Evolutionary conservation across 2,329 filamentous ascomycete species (phyloP).

Genomic region (Chaetomium sp.): DNA sequence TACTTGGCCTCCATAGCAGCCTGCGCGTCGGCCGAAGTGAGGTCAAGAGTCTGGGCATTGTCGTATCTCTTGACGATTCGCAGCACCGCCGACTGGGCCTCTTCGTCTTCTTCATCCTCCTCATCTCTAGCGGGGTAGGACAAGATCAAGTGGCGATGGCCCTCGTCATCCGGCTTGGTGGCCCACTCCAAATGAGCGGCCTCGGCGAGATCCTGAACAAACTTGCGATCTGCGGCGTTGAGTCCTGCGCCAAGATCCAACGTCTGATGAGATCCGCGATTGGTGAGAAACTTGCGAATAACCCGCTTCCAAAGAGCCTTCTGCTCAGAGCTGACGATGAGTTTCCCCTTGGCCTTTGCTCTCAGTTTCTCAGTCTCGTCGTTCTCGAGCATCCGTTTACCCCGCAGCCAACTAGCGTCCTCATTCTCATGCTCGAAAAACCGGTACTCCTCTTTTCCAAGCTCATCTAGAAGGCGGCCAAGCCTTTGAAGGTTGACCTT

Average conservation of each 20-base stretch:
- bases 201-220: conserved; percentile 82
- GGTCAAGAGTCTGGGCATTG: conserved; percentile 80
- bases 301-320: conserved; percentile 77
- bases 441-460: conserved; percentile 86
- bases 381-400: conserved; percentile 76
- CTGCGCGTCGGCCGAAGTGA: conserved; percentile 77
- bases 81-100: conserved; percentile 77
- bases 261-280: conserved; percentile 60
- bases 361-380: conserved; percentile 61
- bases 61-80: conserved; percentile 90
- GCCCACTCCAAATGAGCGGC: conserved; percentile 60
- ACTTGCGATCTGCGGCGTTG: conserved; percentile 85
- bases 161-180: conserved; percentile 59
- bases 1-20: conserved; percentile 81
- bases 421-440: conserved; percentile 90
- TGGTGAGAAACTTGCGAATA: conserved; percentile 80
- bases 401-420: conserved; percentile 88
- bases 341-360: conserved; percentile 59
- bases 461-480: conserved; percentile 74
- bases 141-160: conserved; percentile 55
- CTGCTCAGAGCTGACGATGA: conserved; percentile 78
- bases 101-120: conserved; percentile 77
- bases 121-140: conserved; percentile 65
- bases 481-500: conserved; percentile 86
- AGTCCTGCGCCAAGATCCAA: conserved; percentile 74